Base-by-base conservation (phyloP, 768 basidiomycete species). In the Leccinum broughii region DNA sequence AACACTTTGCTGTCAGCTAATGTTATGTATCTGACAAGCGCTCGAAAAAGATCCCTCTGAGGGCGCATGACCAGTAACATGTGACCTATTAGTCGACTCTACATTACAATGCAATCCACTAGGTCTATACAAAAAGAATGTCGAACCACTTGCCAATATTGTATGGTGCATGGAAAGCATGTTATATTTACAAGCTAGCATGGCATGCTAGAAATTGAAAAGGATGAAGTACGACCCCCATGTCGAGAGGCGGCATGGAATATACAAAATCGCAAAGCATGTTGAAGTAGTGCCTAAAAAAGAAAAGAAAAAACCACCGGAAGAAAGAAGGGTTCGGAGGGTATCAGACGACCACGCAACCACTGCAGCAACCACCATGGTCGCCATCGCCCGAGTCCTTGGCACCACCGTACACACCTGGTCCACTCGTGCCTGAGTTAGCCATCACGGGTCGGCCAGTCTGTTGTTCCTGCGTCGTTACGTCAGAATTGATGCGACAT, bases 361-460 rank as follows among this genome's bases (percentile, higher is more conserved):
- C 82, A 48, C 77, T 75, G 65, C 90, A 92, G 78, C 90, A 92
- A 24, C 85, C 82, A 34, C 77, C 66, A 28, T 81, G 74, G 37
- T 82, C 82, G 55, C 87, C 85, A 37, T 86, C 82, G 55, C 77
- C 72, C 51, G 80, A 74, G 53, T 81, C 81, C 6, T 70, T 75
- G 62, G 78, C 66, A 17, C 74, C 58, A 61, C 66, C 79, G 64
- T 86, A 89, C 9, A 72, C 75, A 6, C 85, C 86, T 28, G 84
- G 71, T 15, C 76, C 73, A 55, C 75, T 76, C 22, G 74, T 71
- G 34, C 76, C 74, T 5, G 76, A 64, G 46, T 79, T 85, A 35
- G 82, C 69, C 61, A 85, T 80, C 26, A 80, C 78, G 4, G 89
- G 88, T 58, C 90, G 86, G 22, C 89, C 90, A 17, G 85, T 88